Conservation (phyloP, 1,284 basidiomycete species). For the Ceratobasidium sp. region DNA sequence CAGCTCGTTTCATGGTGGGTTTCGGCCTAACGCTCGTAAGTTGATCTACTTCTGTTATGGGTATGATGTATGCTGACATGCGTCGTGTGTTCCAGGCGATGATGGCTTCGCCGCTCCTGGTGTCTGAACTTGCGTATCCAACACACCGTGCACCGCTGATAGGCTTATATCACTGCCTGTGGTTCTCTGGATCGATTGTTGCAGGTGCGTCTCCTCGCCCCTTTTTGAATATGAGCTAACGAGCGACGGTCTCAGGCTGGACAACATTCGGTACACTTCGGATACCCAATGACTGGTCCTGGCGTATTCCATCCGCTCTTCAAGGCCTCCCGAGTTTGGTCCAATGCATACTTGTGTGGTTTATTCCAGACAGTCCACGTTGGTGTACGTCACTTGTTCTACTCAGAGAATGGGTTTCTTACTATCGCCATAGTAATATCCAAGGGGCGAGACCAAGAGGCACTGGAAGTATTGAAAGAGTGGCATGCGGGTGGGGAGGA, state of each 20-base stretch:
- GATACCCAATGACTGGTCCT: conserved; percentile 55
- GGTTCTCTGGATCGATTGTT: conserved; percentile 56
- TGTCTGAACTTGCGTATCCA: conserved; percentile 58
- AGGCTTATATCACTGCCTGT: conserved; percentile 56
- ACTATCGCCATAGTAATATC: conserved; percentile 60
- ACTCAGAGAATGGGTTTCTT: conserved; percentile 61
- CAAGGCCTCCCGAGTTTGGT: conserved; percentile 56
- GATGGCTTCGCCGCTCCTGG: conserved; percentile 35
- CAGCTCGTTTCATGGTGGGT: conserved; percentile 81
- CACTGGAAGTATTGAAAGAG: conserved; percentile 47
- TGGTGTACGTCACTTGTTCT: conserved; percentile 62
- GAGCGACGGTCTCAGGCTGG: conserved; percentile 51
- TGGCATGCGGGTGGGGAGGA: conserved; percentile 50
- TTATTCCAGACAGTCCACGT: conserved; percentile 57
- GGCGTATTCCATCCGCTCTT: conserved; percentile 58
- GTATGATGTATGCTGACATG: conserved; percentile 1
- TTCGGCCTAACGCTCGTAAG: conserved; percentile 80
- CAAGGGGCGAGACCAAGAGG: conserved; percentile 49
- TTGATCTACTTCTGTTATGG: not conserved
- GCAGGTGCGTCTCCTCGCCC: conserved; percentile 43
- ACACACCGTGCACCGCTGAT: conserved; percentile 57
- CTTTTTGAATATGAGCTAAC: not conserved
- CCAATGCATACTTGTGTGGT: conserved; percentile 54
- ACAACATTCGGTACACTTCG: conserved; percentile 55
- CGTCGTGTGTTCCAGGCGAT: conserved; percentile 18